Evolutionary conservation across 371 early-diverging fungal genomes (phyloP).

Genomic region (Mortierella sp.): DNA sequence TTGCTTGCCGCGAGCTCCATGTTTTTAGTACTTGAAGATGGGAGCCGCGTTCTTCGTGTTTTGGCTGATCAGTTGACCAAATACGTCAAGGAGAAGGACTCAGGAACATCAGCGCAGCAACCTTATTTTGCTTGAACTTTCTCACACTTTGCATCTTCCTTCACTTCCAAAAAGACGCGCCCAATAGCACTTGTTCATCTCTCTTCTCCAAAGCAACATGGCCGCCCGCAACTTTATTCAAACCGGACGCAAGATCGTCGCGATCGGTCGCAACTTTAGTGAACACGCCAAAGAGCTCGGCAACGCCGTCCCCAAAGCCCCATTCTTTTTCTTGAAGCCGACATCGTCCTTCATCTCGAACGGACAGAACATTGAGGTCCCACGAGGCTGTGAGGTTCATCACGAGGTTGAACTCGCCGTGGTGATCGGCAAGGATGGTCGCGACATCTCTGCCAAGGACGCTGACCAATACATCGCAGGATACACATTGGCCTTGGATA

Average conservation of each 20-base stretch:
- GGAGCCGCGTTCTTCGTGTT: background rate
- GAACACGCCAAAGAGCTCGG: slow-evolving; percentile 95
- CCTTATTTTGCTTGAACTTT: background rate
- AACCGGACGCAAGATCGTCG: slow-evolving; percentile 88
- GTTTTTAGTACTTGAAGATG: background rate
- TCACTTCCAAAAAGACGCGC: no score
- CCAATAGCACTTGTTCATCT: no score
- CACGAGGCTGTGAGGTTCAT: slow-evolving; percentile 84
- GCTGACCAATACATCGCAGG: slow-evolving; percentile 73
- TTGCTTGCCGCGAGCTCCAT: no score
- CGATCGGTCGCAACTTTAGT: slow-evolving; percentile 91
- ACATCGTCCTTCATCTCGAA: slow-evolving; percentile 85
- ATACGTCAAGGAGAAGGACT: no score
- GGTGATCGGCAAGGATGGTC: slow-evolving; percentile 87
- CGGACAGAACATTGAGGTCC: slow-evolving; percentile 84
- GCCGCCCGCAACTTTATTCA: slow-evolving; percentile 66
- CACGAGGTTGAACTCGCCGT: slow-evolving; percentile 97
- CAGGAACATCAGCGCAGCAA: no score
- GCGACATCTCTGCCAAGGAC: slow-evolving; percentile 75
- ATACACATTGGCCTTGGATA: slow-evolving; percentile 91
- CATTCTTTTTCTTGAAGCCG: slow-evolving; percentile 96
- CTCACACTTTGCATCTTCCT: background rate
- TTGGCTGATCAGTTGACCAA: no score
- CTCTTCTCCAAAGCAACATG: slow-evolving; percentile 32
- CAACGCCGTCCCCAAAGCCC: slow-evolving; percentile 87